A percentile compares a stretch with the other conserved stretches of the same genome.
Evolutionary conservation across 768 basidiomycete genomes (phyloP).

Genomic region (Coprinopsis sp.): DNA sequence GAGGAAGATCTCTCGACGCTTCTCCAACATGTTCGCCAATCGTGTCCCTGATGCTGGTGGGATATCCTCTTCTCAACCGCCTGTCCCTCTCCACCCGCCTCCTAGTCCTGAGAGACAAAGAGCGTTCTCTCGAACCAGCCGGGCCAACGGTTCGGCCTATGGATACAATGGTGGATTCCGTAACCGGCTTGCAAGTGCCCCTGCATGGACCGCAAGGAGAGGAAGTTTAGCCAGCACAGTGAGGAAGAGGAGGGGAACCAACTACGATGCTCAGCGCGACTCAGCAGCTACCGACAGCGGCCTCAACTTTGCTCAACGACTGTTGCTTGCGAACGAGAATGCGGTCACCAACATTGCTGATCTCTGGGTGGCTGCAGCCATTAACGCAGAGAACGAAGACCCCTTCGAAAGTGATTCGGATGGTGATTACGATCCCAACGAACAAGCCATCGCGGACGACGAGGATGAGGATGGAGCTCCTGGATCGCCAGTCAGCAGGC

Average conservation of each 20-base stretch:
- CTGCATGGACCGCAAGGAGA: slow-evolving; percentile 38
- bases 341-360: slow-evolving; percentile 93
- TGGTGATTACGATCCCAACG: too few species aligned
- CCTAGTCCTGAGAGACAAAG: slow-evolving; percentile 41
- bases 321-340: slow-evolving; percentile 91
- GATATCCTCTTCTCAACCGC: slow-evolving; percentile 25
- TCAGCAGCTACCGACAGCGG: slow-evolving; percentile 38
- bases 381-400: slow-evolving; percentile 90
- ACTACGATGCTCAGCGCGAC: slow-evolving; percentile 39
- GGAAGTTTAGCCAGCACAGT: slow-evolving; percentile 53
- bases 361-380: slow-evolving; percentile 95
- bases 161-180: slow-evolving; percentile 63
- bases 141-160: slow-evolving; percentile 73
- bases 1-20: slow-evolving; percentile 47
- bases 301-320: slow-evolving; percentile 82
- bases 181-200: slow-evolving; percentile 47
- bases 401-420: slow-evolving; percentile 57
- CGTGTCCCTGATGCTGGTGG: slow-evolving; percentile 39
- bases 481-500: slow-evolving; percentile 7
- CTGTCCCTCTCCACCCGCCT: slow-evolving; percentile 43
- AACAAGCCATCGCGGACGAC: slow-evolving; percentile 15
- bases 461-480: slow-evolving; percentile 1
- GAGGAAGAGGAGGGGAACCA: slow-evolving; percentile 48
- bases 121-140: slow-evolving; percentile 52
- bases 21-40: slow-evolving; percentile 58